Percentiles rank a stretch among this genome's conserved stretches.
Evolutionary conservation across 768 basidiomycete genomes (phyloP).

Genomic region (Fomitopsis pulvina): DNA sequence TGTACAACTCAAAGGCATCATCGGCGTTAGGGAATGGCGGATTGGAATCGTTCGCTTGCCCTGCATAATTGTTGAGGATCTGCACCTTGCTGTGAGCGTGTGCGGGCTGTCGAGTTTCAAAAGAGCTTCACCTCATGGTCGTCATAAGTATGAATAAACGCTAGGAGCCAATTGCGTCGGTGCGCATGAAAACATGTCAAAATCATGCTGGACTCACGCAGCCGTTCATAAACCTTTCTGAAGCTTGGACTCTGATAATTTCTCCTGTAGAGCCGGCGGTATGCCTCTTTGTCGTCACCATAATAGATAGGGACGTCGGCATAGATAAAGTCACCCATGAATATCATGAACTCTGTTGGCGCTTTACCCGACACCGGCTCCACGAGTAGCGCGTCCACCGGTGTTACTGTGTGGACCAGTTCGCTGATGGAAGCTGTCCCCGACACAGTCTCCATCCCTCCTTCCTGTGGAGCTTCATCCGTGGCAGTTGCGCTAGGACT

Average conservation of each 20-base stretch:
- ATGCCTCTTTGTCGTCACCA: slow-evolving; percentile 52
- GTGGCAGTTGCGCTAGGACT: neutral
- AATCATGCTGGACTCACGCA: slow-evolving; percentile 44
- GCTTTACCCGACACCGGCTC: slow-evolving; percentile 5
- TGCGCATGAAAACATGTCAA: neutral
- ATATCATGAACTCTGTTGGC: slow-evolving; percentile 53
- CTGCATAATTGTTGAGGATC: slow-evolving; percentile 66
- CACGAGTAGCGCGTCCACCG: neutral
- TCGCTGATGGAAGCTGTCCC: slow-evolving; percentile 3
- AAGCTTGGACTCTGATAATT: slow-evolving; percentile 61
- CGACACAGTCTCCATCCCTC: neutral
- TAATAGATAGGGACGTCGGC: slow-evolving; percentile 63
- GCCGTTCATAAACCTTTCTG: slow-evolving; percentile 57
- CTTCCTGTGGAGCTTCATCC: neutral
- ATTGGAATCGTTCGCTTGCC: slow-evolving; percentile 44
- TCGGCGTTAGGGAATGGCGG: slow-evolving; percentile 52
- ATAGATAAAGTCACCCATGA: slow-evolving; percentile 74
- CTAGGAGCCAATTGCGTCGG: slow-evolving; percentile 26
- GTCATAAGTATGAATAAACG: slow-evolving; percentile 64
- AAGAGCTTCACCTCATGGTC: slow-evolving; percentile 52
- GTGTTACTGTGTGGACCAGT: neutral
- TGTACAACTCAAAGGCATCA: slow-evolving; percentile 55
- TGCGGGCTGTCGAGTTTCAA: no score
- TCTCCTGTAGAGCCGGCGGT: slow-evolving; percentile 59
- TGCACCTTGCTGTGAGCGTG: slow-evolving; percentile 18